Conservation (phyloP, 345 rosid genomes). For the Boechera retrofracta region DNA sequence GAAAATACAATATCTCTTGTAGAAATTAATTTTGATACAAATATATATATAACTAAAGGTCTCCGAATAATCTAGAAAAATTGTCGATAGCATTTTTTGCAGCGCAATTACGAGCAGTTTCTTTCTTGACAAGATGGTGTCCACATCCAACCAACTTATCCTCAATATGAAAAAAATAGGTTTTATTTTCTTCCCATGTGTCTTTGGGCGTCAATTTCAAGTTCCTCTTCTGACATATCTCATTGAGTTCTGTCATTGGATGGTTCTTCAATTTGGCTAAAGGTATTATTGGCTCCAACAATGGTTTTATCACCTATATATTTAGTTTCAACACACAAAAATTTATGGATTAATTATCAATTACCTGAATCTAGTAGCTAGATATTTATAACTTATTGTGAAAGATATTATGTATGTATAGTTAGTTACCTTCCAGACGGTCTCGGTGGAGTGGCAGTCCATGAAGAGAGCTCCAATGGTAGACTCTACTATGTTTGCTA, state of each 20-base stretch:
- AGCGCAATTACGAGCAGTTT: constrained; percentile 60
- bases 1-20: neutral
- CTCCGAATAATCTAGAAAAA: constrained; percentile 14
- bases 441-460: constrained; percentile 52
- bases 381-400: neutral
- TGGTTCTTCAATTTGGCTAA: constrained; percentile 47
- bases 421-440: constrained; percentile 58
- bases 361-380: neutral
- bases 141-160: constrained; percentile 54
- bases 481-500: constrained; percentile 71
- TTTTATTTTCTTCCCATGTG: neutral
- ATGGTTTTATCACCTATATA: constrained; percentile 53
- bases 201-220: constrained; percentile 25
- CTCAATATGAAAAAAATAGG: neutral
- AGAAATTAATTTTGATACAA: neutral
- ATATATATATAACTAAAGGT: neutral
- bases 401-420: neutral
- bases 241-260: constrained; percentile 58
- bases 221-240: constrained; percentile 63
- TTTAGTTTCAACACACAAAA: neutral
- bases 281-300: constrained; percentile 64
- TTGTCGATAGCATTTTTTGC: constrained; percentile 66
- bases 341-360: neutral
- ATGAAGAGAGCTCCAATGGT: constrained; percentile 60
- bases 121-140: constrained; percentile 51